A percentile compares a stretch with the other conserved stretches of the same genome.
Conservation (phyloP, 2,329 filamentous ascomycete genomes). For the Atkinsonella hypoxylon region DNA sequence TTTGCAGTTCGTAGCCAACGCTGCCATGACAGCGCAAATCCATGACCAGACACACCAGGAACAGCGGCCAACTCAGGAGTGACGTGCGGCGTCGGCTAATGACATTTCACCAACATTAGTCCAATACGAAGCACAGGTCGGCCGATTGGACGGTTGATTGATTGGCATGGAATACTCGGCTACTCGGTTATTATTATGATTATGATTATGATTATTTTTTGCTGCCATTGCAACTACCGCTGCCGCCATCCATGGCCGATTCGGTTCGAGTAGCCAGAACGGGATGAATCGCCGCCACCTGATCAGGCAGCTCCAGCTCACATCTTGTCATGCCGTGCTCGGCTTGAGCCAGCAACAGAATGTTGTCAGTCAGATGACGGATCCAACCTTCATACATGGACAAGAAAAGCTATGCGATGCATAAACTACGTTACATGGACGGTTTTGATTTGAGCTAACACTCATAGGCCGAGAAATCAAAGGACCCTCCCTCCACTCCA, state of each 20-base stretch:
- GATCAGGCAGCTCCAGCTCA: not conserved
- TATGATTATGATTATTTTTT: too few species aligned
- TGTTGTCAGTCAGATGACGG: too few species aligned
- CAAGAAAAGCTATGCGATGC: too few species aligned
- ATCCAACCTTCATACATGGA: too few species aligned
- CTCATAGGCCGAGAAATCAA: too few species aligned
- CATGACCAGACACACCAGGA: not conserved
- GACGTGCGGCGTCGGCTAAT: not conserved
- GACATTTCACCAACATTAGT: not conserved
- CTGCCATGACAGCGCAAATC: not conserved
- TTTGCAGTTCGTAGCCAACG: too few species aligned
- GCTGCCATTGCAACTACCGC: not conserved
- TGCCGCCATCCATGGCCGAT: not conserved
- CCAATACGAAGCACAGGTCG: not conserved
- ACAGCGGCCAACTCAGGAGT: not conserved
- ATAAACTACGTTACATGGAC: too few species aligned
- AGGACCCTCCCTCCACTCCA: too few species aligned
- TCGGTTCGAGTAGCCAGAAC: not conserved
- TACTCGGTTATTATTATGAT: too few species aligned
- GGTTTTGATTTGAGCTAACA: too few species aligned
- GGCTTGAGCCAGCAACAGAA: too few species aligned
- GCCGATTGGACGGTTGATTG: not conserved
- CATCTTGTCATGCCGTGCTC: not conserved
- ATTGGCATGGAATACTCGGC: too few species aligned
- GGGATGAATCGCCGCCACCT: not conserved